Evolutionary conservation across 1,139 yeast species (phyloP).

Genomic region (Suhomyces wounanorum): DNA sequence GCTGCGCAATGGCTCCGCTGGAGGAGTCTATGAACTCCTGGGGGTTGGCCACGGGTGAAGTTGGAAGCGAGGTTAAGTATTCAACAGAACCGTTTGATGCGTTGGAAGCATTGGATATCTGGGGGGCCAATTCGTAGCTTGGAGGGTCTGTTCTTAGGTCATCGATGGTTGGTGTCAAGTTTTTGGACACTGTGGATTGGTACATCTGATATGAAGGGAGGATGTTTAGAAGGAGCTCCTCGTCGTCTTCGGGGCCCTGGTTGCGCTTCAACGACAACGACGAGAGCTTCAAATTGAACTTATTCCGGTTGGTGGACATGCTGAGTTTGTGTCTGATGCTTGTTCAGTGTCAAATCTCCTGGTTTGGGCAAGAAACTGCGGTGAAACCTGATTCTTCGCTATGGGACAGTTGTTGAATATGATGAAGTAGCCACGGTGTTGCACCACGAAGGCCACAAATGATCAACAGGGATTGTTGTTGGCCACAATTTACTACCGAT

Average conservation of each 20-base stretch:
- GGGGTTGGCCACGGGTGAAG: conserved; percentile 21
- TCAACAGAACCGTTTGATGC: conserved; percentile 19
- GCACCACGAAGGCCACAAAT: not conserved
- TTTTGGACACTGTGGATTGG: conserved; percentile 41
- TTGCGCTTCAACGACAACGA: conserved; percentile 15
- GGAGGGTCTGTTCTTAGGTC: conserved; percentile 40
- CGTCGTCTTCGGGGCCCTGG: conserved; percentile 18
- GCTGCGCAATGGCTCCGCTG: conserved; percentile 15
- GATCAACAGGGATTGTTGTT: not conserved
- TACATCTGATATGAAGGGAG: conserved; percentile 48
- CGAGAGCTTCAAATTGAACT: conserved; percentile 21
- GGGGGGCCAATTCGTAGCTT: conserved; percentile 34
- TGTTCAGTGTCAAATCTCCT: not conserved
- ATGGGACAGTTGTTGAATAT: too few relatives aligned
- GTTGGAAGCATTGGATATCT: conserved; percentile 19
- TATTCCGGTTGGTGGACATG: conserved; percentile 14
- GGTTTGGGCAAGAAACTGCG: not conserved
- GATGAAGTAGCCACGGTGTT: not conserved
- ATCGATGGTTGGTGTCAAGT: conserved; percentile 37
- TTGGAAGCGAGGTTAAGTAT: conserved; percentile 23
- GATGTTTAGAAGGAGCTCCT: conserved; percentile 37
- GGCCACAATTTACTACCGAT: not conserved
- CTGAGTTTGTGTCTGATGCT: not conserved
- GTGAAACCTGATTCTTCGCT: too few relatives aligned
- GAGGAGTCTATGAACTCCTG: conserved; percentile 7